Evolutionary conservation across 1,139 yeast species (phyloP), one percentile per base, ranked within the genome.

Genomic region (Magnusiomyces tetraspermus): DNA sequence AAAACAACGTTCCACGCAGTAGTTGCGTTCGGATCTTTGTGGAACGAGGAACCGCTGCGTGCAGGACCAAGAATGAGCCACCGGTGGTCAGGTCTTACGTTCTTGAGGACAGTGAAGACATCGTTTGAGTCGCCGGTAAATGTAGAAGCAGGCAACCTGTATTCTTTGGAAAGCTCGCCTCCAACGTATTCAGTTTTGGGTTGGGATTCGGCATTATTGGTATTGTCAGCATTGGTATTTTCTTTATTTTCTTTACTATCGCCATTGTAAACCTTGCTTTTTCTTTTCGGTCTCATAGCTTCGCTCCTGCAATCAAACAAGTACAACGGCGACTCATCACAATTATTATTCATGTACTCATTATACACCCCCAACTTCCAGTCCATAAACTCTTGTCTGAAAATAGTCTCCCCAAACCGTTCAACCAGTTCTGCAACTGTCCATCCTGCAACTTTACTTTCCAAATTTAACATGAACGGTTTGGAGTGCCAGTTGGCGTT

Each of bases 11-110:
- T 89, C 96, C 96, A 89, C 0, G 96, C 96, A 52, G 85, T 80
- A 0, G 96, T 89, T 48, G 81, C 80, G 64, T 89, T 89, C 2
- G 97, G 97, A 63, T 89, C 97, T 61, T 89, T 88, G 67, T 89
- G 97, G 67, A 88, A 89, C 0, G 95, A 85, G 0, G 95, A 85
- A 0, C 96, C 97, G 19, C 89, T 81, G 50, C 95, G 68, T 26
- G 71, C 73, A 0, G 95, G 88, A 0, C 97, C 97, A 17, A 85
- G 76, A 47, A 89, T 89, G 40, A 89, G 72, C 97, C 97, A 89
- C 11, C 94, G 79, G 66, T 85, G 85, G 66, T 89, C 96, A 0
- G 97, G 97, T 51, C 96, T 75, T 58, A 85, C 82, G 5, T 33
- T 58, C 1, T 67, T 66, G 3, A 69, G 61, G 21, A 68, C 57